Percentiles rank a stretch among this genome's conserved stretches.
Conservation (phyloP, 306 rosid species). For the Hippophae gyantsensis region DNA sequence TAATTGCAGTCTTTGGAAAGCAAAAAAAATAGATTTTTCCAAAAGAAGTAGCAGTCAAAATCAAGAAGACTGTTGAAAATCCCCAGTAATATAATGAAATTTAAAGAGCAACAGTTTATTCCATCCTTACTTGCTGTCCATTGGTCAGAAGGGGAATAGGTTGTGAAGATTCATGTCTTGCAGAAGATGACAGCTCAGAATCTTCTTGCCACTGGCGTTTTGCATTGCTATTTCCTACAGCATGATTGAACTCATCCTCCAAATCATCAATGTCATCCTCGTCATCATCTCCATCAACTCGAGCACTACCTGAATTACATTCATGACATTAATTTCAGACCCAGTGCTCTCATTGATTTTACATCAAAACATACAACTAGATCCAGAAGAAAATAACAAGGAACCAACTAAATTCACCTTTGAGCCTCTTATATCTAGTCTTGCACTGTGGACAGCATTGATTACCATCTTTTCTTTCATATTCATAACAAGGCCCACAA, state of each 20-base stretch:
- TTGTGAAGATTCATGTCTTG: slow-evolving; percentile 79
- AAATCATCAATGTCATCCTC: slow-evolving; percentile 84
- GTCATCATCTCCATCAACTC: slow-evolving; percentile 94
- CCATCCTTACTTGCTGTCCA: slow-evolving; percentile 58
- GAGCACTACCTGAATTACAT: slow-evolving; percentile 70
- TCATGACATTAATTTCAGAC: slow-evolving; percentile 10
- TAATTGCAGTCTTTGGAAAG: no score
- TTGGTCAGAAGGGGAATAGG: slow-evolving; percentile 87
- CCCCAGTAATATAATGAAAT: not conserved
- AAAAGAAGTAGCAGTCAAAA: no score
- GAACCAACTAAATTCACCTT: slow-evolving; percentile 32
- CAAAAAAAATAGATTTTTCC: no score
- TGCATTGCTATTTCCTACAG: slow-evolving; percentile 42
- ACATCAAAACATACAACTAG: not conserved
- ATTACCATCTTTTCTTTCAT: slow-evolving; percentile 89
- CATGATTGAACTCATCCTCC: slow-evolving; percentile 73
- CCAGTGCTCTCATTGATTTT: not conserved
- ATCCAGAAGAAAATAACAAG: not conserved
- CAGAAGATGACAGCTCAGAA: slow-evolving; percentile 69
- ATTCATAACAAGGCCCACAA: slow-evolving; percentile 90
- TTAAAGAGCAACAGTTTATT: not conserved
- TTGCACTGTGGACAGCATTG: slow-evolving; percentile 96
- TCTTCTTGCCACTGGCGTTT: slow-evolving; percentile 79
- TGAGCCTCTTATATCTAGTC: slow-evolving; percentile 88
- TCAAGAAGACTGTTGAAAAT: slow-evolving; percentile 1